Base-by-base conservation (phyloP, 371 early-diverging fungal species). In the Batrachochytrium dendrobatidis region DNA sequence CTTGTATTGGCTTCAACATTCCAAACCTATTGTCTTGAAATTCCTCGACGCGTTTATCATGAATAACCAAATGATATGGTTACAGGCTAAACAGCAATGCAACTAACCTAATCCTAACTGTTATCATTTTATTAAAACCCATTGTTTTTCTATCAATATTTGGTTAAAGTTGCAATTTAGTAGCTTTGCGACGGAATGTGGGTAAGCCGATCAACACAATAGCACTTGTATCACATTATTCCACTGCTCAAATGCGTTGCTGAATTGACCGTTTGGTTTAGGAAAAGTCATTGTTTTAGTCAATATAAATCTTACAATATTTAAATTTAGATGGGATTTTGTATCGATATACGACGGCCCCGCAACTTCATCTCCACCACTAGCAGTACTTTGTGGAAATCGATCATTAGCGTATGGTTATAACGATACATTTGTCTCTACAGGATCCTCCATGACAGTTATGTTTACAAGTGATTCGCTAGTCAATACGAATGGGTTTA, bases 301-400 rank as follows among this genome's bases (percentile, higher is more conserved):
- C n/a, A n/a, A n/a, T n/a, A n/a, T n/a, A n/a, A n/a, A n/a, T n/a
- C n/a, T n/a, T n/a, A n/a, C n/a, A n/a, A n/a, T n/a, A n/a, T 15
- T 39, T 39, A 17, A 8, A 48, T n/a, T 3, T 32, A 51, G 51
- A 51, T 51, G 51, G 51, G 51, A 51, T 32, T 51, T 17, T 24
- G 18, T 51, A 18, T 29, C 28, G 12, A 24, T 51, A 10, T 24
- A 17, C 25, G 51, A 51, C 30, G 51, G 51, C 3, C 30, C 51
- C 12, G 6, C 51, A 51, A 51, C 46, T 5, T 45, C 46, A 12
- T 51, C 51, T 5, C 51, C 51, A 3, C 24, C 3, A 4, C 4
- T 24, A 3, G 51, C 51, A 28, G 5, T 17, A 3, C 51, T 51
- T 17, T 51, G 51, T 32, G 51, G 51, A 18, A 51, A 51, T 32